Evolutionary conservation across 257 asterid species (phyloP).

Genomic region (Nicotiana knightiana): DNA sequence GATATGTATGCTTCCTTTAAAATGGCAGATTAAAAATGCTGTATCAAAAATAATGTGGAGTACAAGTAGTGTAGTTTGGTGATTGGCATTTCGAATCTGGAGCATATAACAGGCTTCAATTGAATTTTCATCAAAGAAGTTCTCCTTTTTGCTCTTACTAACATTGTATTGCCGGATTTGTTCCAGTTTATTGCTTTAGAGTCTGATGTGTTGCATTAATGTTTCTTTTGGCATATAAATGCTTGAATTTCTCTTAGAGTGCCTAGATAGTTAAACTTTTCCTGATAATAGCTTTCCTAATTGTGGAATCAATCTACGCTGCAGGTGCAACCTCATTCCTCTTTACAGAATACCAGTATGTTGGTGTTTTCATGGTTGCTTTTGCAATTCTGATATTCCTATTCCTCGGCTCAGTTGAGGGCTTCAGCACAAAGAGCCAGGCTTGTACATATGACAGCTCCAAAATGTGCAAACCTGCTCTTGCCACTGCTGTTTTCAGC

Average conservation of each 20-base stretch:
- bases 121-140: background rate
- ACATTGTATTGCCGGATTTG: background rate
- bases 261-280: background rate
- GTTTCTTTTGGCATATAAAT: background rate
- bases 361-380: conserved; percentile 74
- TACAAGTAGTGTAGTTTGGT: background rate
- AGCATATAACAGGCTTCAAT: background rate
- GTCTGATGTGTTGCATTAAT: background rate
- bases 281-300: background rate
- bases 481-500: conserved; percentile 72
- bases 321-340: conserved; percentile 85
- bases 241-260: background rate
- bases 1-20: background rate
- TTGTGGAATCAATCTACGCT: conserved; percentile 1
- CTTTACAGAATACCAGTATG: conserved; percentile 63
- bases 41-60: too few relatives aligned
- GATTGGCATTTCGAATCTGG: background rate
- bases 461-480: conserved; percentile 70
- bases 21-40: background rate
- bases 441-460: conserved; percentile 54
- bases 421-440: conserved; percentile 55
- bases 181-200: background rate
- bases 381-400: conserved; percentile 66
- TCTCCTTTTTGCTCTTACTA: background rate
- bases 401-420: conserved; percentile 85